Percentiles rank a stretch among this genome's conserved stretches.
Conservation (phyloP, 768 basidiomycete genomes). For the Hortiboletus flavorubellus region DNA sequence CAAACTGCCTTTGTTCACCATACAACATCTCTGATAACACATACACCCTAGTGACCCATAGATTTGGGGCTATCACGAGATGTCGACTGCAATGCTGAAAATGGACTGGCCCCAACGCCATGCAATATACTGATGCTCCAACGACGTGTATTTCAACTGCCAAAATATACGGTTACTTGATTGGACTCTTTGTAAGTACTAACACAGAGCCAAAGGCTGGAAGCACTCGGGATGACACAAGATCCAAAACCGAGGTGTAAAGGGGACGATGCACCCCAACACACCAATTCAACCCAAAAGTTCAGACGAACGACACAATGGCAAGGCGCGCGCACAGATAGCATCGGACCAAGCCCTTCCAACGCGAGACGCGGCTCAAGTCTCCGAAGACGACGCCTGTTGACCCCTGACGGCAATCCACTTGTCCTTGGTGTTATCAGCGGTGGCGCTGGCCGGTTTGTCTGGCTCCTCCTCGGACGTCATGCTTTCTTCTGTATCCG, state of each 20-base stretch:
- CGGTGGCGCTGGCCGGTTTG: slow-evolving; percentile 29
- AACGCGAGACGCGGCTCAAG: not conserved
- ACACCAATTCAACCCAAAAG: slow-evolving; percentile 6
- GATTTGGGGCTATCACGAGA: too few species aligned
- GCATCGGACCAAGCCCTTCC: not conserved
- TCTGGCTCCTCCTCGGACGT: slow-evolving; percentile 68
- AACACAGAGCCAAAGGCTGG: slow-evolving; percentile 14
- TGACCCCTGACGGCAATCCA: slow-evolving; percentile 75
- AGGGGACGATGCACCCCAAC: not conserved
- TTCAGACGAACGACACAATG: slow-evolving; percentile 11
- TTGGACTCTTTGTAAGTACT: slow-evolving; percentile 22
- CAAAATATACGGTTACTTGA: slow-evolving; percentile 22
- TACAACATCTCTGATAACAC: too few species aligned
- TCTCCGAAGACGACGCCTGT: slow-evolving; percentile 15
- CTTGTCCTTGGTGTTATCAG: slow-evolving; percentile 50
- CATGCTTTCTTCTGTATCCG: slow-evolving; percentile 72
- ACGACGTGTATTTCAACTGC: slow-evolving; percentile 2
- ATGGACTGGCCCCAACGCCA: not conserved
- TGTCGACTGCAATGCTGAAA: not conserved
- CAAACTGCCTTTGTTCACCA: too few species aligned
- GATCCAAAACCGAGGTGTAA: slow-evolving; percentile 13
- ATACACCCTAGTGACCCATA: too few species aligned
- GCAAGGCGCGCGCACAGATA: not conserved
- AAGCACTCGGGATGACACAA: slow-evolving; percentile 19
- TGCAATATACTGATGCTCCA: slow-evolving; percentile 8